These are phyloP conservation scores for Salvia splendens DNA, from an alignment of 257 asterid species.

Conservation along the genomic window DNA sequence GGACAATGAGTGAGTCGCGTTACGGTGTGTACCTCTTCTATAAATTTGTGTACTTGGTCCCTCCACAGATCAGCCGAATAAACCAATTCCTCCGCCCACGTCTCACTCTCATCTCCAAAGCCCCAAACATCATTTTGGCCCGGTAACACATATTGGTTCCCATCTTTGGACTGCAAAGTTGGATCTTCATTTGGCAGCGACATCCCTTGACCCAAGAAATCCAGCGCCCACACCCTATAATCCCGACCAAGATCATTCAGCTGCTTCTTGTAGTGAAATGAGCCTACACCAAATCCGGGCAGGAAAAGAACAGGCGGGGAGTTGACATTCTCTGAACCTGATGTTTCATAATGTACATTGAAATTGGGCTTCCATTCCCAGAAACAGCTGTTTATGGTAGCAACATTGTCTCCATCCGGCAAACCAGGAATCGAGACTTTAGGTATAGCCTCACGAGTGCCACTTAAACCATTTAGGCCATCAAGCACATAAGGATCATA, in stretches of 20 bases:
- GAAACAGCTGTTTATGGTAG: conserved; percentile 57
- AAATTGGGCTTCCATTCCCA: conserved; percentile 94
- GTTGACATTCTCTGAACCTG: conserved; percentile 70
- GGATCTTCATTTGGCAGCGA: conserved; percentile 87
- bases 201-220: conserved; percentile 90
- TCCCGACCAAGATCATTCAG: conserved; percentile 89
- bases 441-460: conserved; percentile 43
- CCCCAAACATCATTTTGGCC: conserved; percentile 67
- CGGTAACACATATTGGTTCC: conserved; percentile 34
- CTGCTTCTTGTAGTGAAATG: conserved; percentile 91
- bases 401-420: conserved; percentile 57
- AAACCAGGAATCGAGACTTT: conserved; percentile 77
- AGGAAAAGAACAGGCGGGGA: conserved; percentile 83
- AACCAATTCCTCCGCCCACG: conserved; percentile 85
- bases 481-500: conserved; percentile 47
- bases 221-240: conserved; percentile 73
- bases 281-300: conserved; percentile 97
- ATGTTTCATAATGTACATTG: conserved; percentile 72
- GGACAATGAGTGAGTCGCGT: conserved; percentile 5
- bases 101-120: conserved; percentile 81
- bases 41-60: conserved; percentile 77
- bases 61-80: conserved; percentile 86
- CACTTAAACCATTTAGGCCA: conserved; percentile 41
- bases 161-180: conserved; percentile 44
- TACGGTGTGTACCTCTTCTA: conserved; percentile 68